Conservation (phyloP, 192 early-diverging fungal genomes). For the Rhizoclosmatium globosum region DNA sequence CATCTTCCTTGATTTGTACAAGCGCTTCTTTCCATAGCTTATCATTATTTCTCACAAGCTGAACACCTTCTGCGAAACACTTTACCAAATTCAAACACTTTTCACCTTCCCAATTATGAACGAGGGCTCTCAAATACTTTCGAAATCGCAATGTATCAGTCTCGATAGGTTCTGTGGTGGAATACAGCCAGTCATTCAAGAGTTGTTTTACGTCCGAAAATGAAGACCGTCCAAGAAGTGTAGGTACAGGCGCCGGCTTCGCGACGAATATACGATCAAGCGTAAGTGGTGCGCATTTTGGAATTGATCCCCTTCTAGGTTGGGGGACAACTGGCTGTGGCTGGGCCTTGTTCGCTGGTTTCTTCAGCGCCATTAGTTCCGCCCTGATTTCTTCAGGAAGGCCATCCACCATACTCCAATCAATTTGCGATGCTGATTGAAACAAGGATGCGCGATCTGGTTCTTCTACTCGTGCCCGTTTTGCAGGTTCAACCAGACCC, state of each 20-base stretch:
- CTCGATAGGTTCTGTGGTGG: not conserved
- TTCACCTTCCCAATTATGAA: conserved; percentile 6
- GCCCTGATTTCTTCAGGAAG: conserved; percentile 44
- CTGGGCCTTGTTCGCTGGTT: not conserved
- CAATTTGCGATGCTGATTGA: conserved; percentile 45
- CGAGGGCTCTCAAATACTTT: conserved; percentile 8
- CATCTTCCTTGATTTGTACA: not conserved
- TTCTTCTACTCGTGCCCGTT: not conserved
- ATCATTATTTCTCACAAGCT: not conserved
- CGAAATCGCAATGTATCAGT: not conserved
- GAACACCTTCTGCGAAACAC: not conserved
- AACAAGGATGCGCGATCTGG: conserved; percentile 16
- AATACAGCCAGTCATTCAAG: conserved; percentile 2
- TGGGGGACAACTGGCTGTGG: not conserved
- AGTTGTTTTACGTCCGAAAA: not conserved
- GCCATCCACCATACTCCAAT: conserved; percentile 44
- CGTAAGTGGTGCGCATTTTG: not conserved
- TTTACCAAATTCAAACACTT: not conserved
- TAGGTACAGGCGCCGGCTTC: not conserved
- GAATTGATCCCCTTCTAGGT: not conserved
- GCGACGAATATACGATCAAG: not conserved
- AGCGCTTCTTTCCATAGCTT: not conserved
- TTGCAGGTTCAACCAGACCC: not conserved
- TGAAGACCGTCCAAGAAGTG: not conserved
- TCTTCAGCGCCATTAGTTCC: conserved; percentile 27